Conservation (phyloP, 23 red algal genomes). For the Gracilaria domingensis region DNA sequence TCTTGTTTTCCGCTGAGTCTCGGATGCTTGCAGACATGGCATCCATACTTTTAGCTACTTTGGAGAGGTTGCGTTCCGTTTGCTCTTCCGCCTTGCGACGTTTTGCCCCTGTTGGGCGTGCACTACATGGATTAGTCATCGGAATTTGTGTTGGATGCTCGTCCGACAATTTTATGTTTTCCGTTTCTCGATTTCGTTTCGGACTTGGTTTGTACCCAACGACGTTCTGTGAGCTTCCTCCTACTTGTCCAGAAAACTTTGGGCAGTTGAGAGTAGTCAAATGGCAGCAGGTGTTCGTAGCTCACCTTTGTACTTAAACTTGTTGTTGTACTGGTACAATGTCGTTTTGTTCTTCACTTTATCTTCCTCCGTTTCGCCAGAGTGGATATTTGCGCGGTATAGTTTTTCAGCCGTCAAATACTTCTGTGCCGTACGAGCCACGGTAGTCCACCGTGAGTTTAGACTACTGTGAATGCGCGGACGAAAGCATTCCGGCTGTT, state of each 20-base stretch:
- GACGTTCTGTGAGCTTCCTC: neutral
- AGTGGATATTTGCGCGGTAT: neutral
- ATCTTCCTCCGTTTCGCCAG: conserved; percentile 36
- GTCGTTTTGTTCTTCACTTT: conserved; percentile 15
- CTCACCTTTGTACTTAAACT: no score
- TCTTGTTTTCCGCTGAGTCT: conserved; percentile 6
- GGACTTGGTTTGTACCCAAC: conserved; percentile 10
- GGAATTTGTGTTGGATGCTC: neutral
- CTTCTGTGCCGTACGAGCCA: no score
- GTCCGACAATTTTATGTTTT: no score
- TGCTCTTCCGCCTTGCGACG: conserved; percentile 9
- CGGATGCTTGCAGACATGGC: neutral
- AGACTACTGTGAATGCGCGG: no score
- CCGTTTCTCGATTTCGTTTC: neutral
- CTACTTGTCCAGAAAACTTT: conserved; percentile 18
- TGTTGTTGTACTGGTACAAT: conserved; percentile 16
- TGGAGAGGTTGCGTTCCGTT: neutral
- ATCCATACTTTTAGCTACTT: no score
- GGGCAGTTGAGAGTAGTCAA: no score
- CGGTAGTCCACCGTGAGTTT: no score
- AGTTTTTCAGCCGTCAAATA: no score
- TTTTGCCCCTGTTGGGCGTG: conserved; percentile 1
- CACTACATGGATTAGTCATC: no score
- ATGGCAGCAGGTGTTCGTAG: no score
- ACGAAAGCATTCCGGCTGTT: no score